Base-by-base conservation (phyloP, 306 rosid species). In the Trichosanthes truncata region DNA sequence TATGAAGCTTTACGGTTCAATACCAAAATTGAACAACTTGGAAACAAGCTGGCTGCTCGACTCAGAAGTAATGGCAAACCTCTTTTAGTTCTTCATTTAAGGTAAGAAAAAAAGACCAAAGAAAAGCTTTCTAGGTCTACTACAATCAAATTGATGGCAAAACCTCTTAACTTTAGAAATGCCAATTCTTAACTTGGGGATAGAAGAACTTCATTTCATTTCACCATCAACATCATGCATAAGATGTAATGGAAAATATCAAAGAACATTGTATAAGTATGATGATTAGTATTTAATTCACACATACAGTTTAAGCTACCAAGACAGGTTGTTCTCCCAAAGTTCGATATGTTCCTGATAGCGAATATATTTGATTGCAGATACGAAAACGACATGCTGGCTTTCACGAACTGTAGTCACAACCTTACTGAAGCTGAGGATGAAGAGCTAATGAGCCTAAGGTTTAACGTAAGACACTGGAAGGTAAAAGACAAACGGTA, bases 341-440 rank as follows among this genome's bases (percentile, higher is more conserved):
- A 13, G 57, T 35, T 55, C 4, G 6, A 46, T 71, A 23, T n/a
- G 14, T 67, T 9, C 78, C 53, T 40, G 5, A 68, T 68, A 68
- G 53, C n/a, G 17, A 41, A 41, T 43, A 71, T 43, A 31, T 31
- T 59, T 76, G 83, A 25, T 33, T 80, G 79, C 83, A 94, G 98
- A 85, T 96, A 96, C 65, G 99, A 96, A 91, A 96, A 96, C 66
- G 99, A 96, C 88, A 96, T 96, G 99, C 89, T 96, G 23, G 94
- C 99, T 20, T 96, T 96, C 87, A 96, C 99, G 0, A 98, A 98
- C 80, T 96, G 99, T 88, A 93, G 83, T 80, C 94, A 96, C 84
- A 96, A 93, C 83, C 98, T 96, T 41, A 91, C 97, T 1, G 80
- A 79, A 18, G 88, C 82, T 15, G 99, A 96, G 74, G 86, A 88